Evolutionary conservation across 495 filamentous ascomycete species (phyloP).

Genomic region (Thozetella sp.): DNA sequence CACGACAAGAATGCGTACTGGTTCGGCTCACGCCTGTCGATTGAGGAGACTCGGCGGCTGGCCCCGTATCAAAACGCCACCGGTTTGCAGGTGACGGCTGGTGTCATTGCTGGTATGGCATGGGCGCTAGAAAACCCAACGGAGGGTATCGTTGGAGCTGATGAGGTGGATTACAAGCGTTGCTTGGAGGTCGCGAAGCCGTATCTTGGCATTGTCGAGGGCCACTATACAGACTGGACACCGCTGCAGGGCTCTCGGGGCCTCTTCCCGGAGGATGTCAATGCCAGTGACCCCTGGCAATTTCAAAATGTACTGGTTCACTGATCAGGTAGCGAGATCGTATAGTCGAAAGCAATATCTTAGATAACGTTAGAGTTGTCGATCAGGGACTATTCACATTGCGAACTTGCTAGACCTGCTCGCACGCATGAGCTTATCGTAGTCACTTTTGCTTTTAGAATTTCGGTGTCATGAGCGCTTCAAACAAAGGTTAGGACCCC

Average conservation of each 20-base stretch:
- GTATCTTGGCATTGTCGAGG: not conserved
- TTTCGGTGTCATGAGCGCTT: too few relatives aligned
- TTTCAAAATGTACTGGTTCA: constrained; percentile 1
- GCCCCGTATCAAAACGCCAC: constrained; percentile 1
- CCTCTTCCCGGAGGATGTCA: not conserved
- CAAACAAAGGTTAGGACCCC: too few relatives aligned
- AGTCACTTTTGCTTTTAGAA: too few relatives aligned
- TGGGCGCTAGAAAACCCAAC: not conserved
- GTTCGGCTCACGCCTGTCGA: not conserved
- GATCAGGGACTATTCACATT: too few relatives aligned
- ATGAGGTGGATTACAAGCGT: not conserved
- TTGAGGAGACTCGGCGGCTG: not conserved
- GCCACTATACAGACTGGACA: not conserved
- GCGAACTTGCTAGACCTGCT: too few relatives aligned
- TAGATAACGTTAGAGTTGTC: too few relatives aligned
- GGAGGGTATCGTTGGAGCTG: not conserved
- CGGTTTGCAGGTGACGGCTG: not conserved
- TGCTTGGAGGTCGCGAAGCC: not conserved
- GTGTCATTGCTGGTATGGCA: not conserved
- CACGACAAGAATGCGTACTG: constrained; percentile 1
- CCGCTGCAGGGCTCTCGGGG: not conserved
- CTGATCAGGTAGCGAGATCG: too few relatives aligned
- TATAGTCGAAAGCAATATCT: too few relatives aligned
- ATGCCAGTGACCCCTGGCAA: not conserved
- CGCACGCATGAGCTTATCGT: too few relatives aligned